A percentile compares a stretch with the other conserved stretches of the same genome.
These are phyloP conservation scores for Rutstroemia sp. DNA, from an alignment of 2,329 filamentous ascomycete genomes.

Conservation along the genomic window DNA sequence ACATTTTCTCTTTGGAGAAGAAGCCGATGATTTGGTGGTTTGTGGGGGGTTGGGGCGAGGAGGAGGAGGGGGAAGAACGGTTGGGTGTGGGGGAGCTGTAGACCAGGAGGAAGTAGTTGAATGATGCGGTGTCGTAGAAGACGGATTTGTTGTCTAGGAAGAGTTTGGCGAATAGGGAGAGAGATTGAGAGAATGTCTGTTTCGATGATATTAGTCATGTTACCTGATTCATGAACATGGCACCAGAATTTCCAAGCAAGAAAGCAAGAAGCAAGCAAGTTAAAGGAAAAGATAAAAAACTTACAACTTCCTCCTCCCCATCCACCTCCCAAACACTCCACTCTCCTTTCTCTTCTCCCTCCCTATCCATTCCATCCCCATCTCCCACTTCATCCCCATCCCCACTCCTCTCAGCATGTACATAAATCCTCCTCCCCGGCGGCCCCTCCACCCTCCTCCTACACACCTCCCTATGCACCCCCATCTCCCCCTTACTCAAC, in stretches of 20 bases:
- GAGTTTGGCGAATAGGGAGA: slow-evolving; percentile 92
- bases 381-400: too few species aligned
- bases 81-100: slow-evolving; percentile 48
- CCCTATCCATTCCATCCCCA: too few species aligned
- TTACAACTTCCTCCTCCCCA: slow-evolving; percentile 70
- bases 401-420: slow-evolving; percentile 32
- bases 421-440: slow-evolving; percentile 71
- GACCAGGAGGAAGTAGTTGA: slow-evolving; percentile 89
- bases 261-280: not conserved
- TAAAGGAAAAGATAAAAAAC: slow-evolving; percentile 18
- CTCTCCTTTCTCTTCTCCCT: slow-evolving; percentile 32
- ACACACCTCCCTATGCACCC: slow-evolving; percentile 52
- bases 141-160: slow-evolving; percentile 98
- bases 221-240: not conserved
- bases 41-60: slow-evolving; percentile 19
- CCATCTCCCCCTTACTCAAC: slow-evolving; percentile 51
- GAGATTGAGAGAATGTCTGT: slow-evolving; percentile 83
- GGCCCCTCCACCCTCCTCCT: slow-evolving; percentile 38
- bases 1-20: slow-evolving; percentile 98
- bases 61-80: too few species aligned
- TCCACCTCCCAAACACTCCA: slow-evolving; percentile 92
- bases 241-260: not conserved
- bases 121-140: slow-evolving; percentile 91
- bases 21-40: slow-evolving; percentile 72
- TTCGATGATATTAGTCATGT: not conserved